A percentile compares a stretch with the other conserved stretches of the same genome.
These are phyloP conservation scores for Crepidotus sp. DNA, from an alignment of 1,284 basidiomycete genomes.

Conservation along the genomic window DNA sequence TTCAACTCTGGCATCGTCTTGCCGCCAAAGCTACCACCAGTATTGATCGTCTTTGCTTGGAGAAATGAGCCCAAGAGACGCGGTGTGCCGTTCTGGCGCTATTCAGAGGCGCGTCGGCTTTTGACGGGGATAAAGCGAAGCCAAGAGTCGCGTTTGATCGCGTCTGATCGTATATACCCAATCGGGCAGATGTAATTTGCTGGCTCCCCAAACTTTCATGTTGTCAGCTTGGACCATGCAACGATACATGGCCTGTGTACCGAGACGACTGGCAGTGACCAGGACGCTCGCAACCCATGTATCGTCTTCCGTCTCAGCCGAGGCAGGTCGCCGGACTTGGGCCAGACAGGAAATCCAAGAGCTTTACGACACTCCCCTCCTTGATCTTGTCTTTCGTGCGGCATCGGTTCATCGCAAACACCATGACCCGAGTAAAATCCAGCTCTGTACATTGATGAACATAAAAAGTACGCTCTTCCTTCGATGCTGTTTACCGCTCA, in stretches of 20 bases:
- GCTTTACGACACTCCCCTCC: conserved; percentile 73
- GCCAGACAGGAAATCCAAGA: conserved; percentile 62
- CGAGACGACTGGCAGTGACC: conserved; percentile 23
- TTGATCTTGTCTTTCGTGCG: conserved; percentile 82
- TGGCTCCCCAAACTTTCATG: conserved; percentile 5
- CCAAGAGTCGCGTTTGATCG: neutral
- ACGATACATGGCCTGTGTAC: conserved; percentile 19
- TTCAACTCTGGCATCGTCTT: no score
- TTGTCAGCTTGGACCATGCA: conserved; percentile 22
- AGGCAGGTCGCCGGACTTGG: conserved; percentile 46
- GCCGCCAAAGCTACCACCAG: no score
- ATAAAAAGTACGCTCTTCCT: conserved; percentile 76
- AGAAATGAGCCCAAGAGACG: no score
- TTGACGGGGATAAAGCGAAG: neutral
- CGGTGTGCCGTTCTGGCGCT: no score
- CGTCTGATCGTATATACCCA: neutral
- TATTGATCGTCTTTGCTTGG: no score
- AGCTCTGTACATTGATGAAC: conserved; percentile 97
- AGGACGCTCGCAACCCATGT: conserved; percentile 60
- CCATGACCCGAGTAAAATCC: conserved; percentile 85
- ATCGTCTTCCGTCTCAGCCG: conserved; percentile 25
- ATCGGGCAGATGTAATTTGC: neutral
- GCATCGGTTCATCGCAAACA: conserved; percentile 78
- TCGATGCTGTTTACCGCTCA: conserved; percentile 16
- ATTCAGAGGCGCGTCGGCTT: no score